phyloP scores from a whole-genome alignment of 768 basidiomycete genomes.

The Calvatia gigantea region DNA sequence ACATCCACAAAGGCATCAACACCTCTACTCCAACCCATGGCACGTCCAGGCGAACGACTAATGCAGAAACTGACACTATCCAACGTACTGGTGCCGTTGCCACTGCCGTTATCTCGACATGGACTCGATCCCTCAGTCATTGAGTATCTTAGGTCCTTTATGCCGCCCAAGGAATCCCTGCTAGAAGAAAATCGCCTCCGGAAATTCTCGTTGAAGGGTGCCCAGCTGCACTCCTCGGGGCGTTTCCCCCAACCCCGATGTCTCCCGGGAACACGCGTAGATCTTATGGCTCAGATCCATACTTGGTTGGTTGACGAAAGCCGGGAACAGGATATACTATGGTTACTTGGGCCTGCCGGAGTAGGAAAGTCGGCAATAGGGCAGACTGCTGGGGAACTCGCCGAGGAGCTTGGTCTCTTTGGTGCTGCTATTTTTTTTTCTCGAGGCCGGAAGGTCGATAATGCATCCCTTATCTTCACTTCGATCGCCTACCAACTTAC shows the following conservation, averaged over 20 bases:
- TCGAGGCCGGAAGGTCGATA: background rate
- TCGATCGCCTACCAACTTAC: conserved; percentile 5
- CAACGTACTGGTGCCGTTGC: no score
- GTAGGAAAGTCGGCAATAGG: conserved; percentile 9
- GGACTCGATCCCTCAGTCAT: no score
- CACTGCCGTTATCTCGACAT: no score
- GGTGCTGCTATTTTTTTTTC: conserved; percentile 10
- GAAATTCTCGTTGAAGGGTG: background rate
- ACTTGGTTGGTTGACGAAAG: background rate
- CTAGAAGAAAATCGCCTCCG: no score
- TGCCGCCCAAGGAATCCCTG: no score
- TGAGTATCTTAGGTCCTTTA: no score
- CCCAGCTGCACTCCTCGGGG: background rate
- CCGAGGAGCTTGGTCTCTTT: background rate
- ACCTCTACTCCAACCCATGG: no score
- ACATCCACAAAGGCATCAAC: no score
- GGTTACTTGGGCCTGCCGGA: conserved; percentile 5
- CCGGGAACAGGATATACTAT: background rate
- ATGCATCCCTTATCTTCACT: background rate
- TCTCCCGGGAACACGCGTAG: background rate
- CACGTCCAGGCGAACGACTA: no score
- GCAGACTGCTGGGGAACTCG: conserved; percentile 1
- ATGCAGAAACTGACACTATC: no score
- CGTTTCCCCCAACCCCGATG: background rate
- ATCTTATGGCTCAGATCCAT: background rate